These are phyloP conservation scores for Aeschynomene evenia DNA, from an alignment of 306 rosid genomes.

Conservation along the genomic window DNA sequence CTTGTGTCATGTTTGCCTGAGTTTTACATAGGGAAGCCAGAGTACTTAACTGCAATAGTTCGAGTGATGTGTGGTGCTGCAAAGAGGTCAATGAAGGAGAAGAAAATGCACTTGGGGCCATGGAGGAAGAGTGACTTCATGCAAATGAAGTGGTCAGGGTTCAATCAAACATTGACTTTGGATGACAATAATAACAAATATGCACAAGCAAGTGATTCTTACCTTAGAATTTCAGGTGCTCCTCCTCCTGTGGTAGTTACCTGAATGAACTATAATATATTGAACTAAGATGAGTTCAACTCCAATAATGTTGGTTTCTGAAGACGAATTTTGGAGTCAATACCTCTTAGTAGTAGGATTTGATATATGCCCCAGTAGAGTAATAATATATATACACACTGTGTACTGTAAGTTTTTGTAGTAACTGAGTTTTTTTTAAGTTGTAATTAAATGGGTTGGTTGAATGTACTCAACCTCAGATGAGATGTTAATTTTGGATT, in stretches of 20 bases:
- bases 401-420: not conserved
- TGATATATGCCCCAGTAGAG: slow-evolving; percentile 14
- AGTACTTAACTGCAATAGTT: slow-evolving; percentile 44
- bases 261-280: slow-evolving; percentile 13
- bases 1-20: slow-evolving; percentile 39
- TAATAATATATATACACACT: not conserved
- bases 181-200: no score
- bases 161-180: not conserved
- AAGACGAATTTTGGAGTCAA: slow-evolving; percentile 16
- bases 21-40: slow-evolving; percentile 41
- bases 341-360: slow-evolving; percentile 19
- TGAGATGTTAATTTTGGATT: not conserved
- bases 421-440: not conserved
- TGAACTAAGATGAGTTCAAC: not conserved
- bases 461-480: not conserved
- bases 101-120: slow-evolving; percentile 64
- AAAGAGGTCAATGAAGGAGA: slow-evolving; percentile 67
- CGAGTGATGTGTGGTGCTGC: slow-evolving; percentile 53
- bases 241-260: slow-evolving; percentile 43
- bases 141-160: slow-evolving; percentile 69
- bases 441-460: not conserved
- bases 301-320: not conserved
- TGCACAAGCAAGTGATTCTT: slow-evolving; percentile 30
- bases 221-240: slow-evolving; percentile 26
- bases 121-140: slow-evolving; percentile 62